Evolutionary conservation across 2,329 filamentous ascomycete species (phyloP).

Genomic region (Emergomyces pasteurianus): DNA sequence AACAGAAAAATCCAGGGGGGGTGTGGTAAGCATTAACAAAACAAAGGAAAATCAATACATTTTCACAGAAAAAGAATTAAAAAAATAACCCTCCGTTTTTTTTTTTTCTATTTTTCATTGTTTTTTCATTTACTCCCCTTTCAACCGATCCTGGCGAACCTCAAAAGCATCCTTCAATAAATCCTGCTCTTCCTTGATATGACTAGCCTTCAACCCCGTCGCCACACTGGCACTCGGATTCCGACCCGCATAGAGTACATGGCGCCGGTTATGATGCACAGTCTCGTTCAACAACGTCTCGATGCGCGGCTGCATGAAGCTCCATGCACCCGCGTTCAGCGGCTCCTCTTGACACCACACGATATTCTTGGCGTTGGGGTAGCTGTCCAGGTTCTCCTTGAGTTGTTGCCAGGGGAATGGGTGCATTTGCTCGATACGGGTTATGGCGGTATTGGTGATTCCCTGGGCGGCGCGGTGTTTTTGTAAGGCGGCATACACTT

Average conservation of each 20-base stretch:
- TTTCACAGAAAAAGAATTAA: neutral
- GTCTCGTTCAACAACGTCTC: constrained; percentile 94
- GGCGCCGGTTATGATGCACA: constrained; percentile 78
- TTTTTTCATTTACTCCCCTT: constrained; percentile 57
- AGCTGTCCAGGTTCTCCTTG: constrained; percentile 89
- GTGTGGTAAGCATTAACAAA: neutral
- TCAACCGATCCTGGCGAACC: constrained; percentile 53
- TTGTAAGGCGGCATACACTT: constrained; percentile 80
- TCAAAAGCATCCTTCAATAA: constrained; percentile 55
- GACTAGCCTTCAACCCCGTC: constrained; percentile 76
- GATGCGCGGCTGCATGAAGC: constrained; percentile 90
- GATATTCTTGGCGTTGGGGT: constrained; percentile 94
- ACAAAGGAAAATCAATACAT: neutral
- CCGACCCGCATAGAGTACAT: constrained; percentile 93
- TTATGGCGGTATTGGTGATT: constrained; percentile 84
- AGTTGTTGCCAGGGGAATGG: constrained; percentile 98
- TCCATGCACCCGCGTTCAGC: constrained; percentile 93
- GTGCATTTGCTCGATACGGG: constrained; percentile 92
- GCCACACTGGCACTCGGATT: constrained; percentile 89
- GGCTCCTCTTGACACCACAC: constrained; percentile 98
- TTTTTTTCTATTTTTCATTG: too few species aligned
- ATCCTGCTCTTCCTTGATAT: constrained; percentile 87
- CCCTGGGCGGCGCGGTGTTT: constrained; percentile 84
- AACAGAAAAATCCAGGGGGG: neutral
- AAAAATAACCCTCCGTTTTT: too few species aligned